Evolutionary conservation across 2,329 filamentous ascomycete genomes (phyloP), one percentile per base, ranked within the genome.

Genomic region (Neoscytalidium dimidiatum): DNA sequence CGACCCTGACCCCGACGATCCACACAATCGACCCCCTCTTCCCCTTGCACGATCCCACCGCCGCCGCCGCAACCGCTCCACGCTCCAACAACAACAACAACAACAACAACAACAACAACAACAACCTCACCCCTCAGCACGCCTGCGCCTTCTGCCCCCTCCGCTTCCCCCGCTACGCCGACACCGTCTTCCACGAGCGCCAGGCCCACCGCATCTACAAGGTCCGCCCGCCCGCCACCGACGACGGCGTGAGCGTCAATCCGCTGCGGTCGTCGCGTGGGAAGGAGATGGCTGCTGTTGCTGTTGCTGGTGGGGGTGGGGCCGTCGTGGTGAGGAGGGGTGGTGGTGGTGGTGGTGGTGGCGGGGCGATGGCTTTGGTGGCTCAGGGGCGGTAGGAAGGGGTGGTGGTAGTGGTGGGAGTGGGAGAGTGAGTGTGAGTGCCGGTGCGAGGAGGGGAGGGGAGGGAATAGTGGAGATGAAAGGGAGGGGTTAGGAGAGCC

Each of bases 161-260:
- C 33, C 43, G 29, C 43, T 56, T 26, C 19, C 8, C 26, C 38
- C 57, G 35, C 53, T 61, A 48, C 38, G 21, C 56, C 21, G 60
- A 66, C 14, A 26, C 33, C 17, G 51, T 68, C 23, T 66, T 65
- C 57, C 67, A 68, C 38, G 33, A 65, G 44, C 67, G 67, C 4
- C 66, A 64, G 46, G 56, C 13, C 14, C 67, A 67, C 48, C 44
- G 58, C 58, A 9, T 62, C 11, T 62, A 28, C n/a, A 49, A 33
- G 29, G 17, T 31, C 6, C 28, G 58, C 6, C 58, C 58, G 1
- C 44, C 35, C 13, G 38, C 56, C 17, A 60, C 56, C 14, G 56
- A 60, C 4, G 56, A 60, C 23, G 56, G 56, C 41, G 17, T 2
- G 9, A 43, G 43, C 9, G 23, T 14, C n/a, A 31, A 33, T n/a